Evolutionary conservation across 257 asterid species (phyloP), one percentile per base, ranked within the genome.

Genomic region (Petunia axillaris): DNA sequence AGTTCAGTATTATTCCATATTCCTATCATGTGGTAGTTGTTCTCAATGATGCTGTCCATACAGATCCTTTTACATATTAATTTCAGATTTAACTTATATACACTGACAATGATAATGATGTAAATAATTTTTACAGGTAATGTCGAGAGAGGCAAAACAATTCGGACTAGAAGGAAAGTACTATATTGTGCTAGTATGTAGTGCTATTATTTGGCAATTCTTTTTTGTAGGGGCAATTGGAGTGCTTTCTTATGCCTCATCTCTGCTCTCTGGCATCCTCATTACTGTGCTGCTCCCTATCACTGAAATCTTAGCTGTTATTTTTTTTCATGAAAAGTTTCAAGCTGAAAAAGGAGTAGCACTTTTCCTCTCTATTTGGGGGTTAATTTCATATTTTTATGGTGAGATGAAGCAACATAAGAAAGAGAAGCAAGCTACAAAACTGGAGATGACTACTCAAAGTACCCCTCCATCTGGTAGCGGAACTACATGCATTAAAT

Each of bases 171-270:
- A 82, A 80, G 53, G 50, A 2, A 82, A 55, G 16, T 85, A 85
- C 67, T 85, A 79, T 64, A 2, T 36, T 5, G 80, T 82, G 4
- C 13, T 80, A 1, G 74, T 54, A 1, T 80, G 78, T 48, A 44
- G 60, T 60, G 84, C 82, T 7, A 46, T 82, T 3, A 3, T 81
- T 41, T 75, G 80, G 60, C 88, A 85, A 13, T 60, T 25, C 53
- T 80, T 68, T 64, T 76, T 76, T 66, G 46, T 82, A 37, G 88
- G 88, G 36, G 78, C 52, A 2, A 7, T 85, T 8, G 86, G 88
- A 36, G 80, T 85, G 3, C 16, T 85, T 25, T 85, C 75, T 5
- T 85, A 82, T 55, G 66, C 86, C 2, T 82, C 84, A 7, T 77
- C 88, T 0, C 48, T 82, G 64, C 44, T 85, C 0, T 75, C 84